These are phyloP conservation scores for Talaromyces marneffei DNA, from an alignment of 2,329 filamentous ascomycete genomes.

Conservation along the genomic window DNA sequence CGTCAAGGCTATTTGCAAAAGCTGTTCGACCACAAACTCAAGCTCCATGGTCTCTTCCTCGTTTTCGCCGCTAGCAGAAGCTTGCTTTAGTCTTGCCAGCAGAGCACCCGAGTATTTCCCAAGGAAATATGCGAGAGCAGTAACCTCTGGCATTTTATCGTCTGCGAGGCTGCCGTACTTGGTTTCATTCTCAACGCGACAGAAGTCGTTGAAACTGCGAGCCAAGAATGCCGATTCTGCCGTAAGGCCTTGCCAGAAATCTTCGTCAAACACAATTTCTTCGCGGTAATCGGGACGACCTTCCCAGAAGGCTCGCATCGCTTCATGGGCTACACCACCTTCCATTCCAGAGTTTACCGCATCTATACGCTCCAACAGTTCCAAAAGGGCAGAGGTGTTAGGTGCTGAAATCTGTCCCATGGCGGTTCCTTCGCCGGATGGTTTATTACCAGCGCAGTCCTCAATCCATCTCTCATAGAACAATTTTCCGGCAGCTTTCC, in stretches of 20 bases:
- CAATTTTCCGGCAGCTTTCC: constrained; percentile 81
- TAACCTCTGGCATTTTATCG: constrained; percentile 93
- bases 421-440: constrained; percentile 49
- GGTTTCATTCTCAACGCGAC: constrained; percentile 65
- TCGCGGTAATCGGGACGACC: constrained; percentile 61
- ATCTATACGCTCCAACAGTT: constrained; percentile 89
- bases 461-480: constrained; percentile 98
- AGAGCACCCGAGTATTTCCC: constrained; percentile 66
- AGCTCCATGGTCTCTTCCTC: constrained; percentile 82
- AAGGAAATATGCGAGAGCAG: constrained; percentile 79
- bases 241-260: constrained; percentile 46
- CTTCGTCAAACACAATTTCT: constrained; percentile 40
- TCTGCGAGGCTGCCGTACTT: constrained; percentile 73
- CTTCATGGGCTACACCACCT: constrained; percentile 83
- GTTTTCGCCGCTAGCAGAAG: constrained; percentile 52
- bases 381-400: constrained; percentile 75
- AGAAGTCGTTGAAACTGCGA: constrained; percentile 91
- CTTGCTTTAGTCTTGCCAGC: constrained; percentile 34
- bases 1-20: constrained; percentile 84
- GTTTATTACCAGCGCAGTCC: constrained; percentile 71
- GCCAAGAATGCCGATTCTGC: constrained; percentile 86
- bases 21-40: constrained; percentile 92
- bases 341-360: constrained; percentile 85
- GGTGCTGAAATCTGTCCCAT: constrained; percentile 51
- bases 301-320: constrained; percentile 96